Evolutionary conservation across 495 filamentous ascomycete species (phyloP).

Genomic region (Podospora pseudopauciseta): DNA sequence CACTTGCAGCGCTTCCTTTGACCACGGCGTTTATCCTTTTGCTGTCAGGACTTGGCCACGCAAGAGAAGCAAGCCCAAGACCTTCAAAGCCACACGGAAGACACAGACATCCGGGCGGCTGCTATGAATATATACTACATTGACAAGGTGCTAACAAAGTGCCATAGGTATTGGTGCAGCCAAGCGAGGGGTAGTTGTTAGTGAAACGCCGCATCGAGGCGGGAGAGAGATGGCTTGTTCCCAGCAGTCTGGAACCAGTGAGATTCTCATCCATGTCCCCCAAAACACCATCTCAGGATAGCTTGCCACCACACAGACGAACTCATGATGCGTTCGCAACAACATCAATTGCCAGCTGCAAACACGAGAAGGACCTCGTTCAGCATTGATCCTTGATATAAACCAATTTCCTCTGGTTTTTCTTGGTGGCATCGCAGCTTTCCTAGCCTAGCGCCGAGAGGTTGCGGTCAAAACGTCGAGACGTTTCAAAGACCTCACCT

Average conservation of each 20-base stretch:
- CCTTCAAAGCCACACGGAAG: conserved; percentile 6
- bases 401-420: conserved; percentile 8
- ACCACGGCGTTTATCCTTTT: neutral
- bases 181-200: neutral
- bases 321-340: neutral
- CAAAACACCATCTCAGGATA: neutral
- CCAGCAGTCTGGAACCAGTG: neutral
- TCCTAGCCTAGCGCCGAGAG: conserved; percentile 18
- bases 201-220: neutral
- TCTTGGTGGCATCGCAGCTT: conserved; percentile 8
- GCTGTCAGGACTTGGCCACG: neutral
- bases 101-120: conserved; percentile 7
- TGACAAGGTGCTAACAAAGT: conserved; percentile 1
- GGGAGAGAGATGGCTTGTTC: neutral
- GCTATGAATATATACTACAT: neutral
- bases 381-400: conserved; percentile 7
- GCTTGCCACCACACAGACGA: neutral
- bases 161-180: neutral
- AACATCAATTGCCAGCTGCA: neutral
- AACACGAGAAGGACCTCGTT: neutral
- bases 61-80: neutral
- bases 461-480: conserved; percentile 29
- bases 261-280: neutral
- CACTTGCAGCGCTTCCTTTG: neutral
- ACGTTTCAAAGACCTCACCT: conserved; percentile 34